Evolutionary conservation across 306 rosid species (phyloP).

Genomic region (Ceratonia siliqua): DNA sequence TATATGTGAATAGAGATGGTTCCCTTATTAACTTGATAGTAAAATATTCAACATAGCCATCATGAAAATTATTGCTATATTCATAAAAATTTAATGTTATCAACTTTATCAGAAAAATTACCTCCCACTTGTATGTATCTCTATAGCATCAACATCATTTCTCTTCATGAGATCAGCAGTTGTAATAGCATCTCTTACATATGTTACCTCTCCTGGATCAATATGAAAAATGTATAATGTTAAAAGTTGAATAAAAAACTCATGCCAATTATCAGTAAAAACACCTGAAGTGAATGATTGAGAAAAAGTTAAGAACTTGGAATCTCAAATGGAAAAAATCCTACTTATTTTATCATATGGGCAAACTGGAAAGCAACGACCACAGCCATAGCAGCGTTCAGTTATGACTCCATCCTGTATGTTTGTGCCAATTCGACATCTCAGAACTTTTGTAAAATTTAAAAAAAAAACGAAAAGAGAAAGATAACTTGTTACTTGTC

Average conservation of each 20-base stretch:
- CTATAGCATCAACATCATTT: slow-evolving; percentile 76
- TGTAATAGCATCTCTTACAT: slow-evolving; percentile 66
- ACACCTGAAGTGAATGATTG: neutral
- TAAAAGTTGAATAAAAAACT: neutral
- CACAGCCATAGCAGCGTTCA: slow-evolving; percentile 95
- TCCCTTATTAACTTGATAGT: neutral
- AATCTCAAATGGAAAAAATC: slow-evolving; percentile 23
- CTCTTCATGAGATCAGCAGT: slow-evolving; percentile 65
- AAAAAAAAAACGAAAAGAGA: neutral
- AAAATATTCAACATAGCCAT: slow-evolving; percentile 3
- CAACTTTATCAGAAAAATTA: slow-evolving; percentile 33
- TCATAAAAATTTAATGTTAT: neutral
- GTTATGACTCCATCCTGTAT: slow-evolving; percentile 85
- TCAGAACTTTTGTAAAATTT: neutral
- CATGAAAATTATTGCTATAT: slow-evolving; percentile 5
- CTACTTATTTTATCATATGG: slow-evolving; percentile 90
- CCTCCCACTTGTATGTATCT: slow-evolving; percentile 94
- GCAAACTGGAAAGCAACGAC: slow-evolving; percentile 93
- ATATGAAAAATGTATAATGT: slow-evolving; percentile 10
- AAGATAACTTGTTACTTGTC: neutral
- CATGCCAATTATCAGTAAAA: slow-evolving; percentile 12
- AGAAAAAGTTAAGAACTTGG: slow-evolving; percentile 20
- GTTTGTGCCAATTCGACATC: slow-evolving; percentile 18
- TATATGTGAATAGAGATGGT: slow-evolving; percentile 18
- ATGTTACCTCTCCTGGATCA: slow-evolving; percentile 64